Conservation (phyloP, 768 basidiomycete genomes). For the Boletales sp. region DNA sequence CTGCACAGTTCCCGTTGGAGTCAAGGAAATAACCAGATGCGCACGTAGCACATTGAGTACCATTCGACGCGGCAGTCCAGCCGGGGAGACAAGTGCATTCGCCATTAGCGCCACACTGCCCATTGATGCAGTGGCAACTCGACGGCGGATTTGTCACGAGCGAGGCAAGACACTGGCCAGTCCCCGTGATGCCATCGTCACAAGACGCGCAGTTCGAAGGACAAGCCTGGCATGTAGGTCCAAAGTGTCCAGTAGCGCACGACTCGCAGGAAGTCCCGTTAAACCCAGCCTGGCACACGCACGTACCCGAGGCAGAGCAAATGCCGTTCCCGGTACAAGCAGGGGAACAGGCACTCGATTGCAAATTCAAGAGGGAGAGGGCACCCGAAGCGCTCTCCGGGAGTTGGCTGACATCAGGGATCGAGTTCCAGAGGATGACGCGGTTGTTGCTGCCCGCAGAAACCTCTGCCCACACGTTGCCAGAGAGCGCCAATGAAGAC, state of each 20-base stretch:
- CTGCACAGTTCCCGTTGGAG: slow-evolving; percentile 68
- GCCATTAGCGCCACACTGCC: slow-evolving; percentile 63
- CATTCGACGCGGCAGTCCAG: slow-evolving; percentile 67
- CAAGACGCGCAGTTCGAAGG: slow-evolving; percentile 66
- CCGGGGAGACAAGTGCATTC: slow-evolving; percentile 77
- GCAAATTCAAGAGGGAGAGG: slow-evolving; percentile 64
- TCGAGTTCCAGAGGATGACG: slow-evolving; percentile 72
- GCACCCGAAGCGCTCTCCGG: slow-evolving; percentile 46
- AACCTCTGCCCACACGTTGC: slow-evolving; percentile 66
- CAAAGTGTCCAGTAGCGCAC: slow-evolving; percentile 74
- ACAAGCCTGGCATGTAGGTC: slow-evolving; percentile 66
- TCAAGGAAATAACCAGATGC: slow-evolving; percentile 71
- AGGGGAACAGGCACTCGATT: slow-evolving; percentile 72
- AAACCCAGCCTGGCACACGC: slow-evolving; percentile 71
- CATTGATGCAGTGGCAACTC: slow-evolving; percentile 81
- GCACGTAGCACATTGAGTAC: slow-evolving; percentile 76
- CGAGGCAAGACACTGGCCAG: slow-evolving; percentile 64
- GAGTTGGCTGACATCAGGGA: slow-evolving; percentile 72
- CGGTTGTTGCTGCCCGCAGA: slow-evolving; percentile 52
- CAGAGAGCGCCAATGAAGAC: slow-evolving; percentile 64
- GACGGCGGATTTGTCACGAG: slow-evolving; percentile 50
- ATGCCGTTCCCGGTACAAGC: slow-evolving; percentile 70
- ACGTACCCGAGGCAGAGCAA: slow-evolving; percentile 68
- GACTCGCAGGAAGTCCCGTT: slow-evolving; percentile 76
- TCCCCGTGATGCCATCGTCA: slow-evolving; percentile 76